These are phyloP conservation scores for Acanthamoeba castellanii DNA, from an alignment of 208 protist genomes.

Conservation along the genomic window DNA sequence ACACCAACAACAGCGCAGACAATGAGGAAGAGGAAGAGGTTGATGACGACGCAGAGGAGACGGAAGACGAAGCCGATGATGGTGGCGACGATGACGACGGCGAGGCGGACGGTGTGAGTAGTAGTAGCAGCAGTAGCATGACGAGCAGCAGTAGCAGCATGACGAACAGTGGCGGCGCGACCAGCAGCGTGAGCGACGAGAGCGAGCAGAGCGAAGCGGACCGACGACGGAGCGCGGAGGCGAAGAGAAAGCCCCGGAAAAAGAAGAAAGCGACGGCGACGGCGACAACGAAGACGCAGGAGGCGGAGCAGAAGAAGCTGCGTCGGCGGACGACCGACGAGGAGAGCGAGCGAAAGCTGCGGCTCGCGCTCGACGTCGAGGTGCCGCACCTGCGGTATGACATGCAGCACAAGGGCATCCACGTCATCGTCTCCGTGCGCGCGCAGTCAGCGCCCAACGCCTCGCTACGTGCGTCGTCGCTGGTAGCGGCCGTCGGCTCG, in stretches of 20 bases:
- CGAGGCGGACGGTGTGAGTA: background rate
- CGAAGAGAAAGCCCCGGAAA: background rate
- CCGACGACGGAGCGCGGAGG: background rate
- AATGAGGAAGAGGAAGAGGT: background rate
- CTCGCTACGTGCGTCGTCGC: background rate
- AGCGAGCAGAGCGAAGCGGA: constrained; percentile 28
- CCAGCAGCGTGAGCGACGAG: background rate
- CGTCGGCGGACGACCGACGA: background rate
- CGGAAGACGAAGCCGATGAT: background rate
- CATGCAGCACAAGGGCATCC: constrained; percentile 46
- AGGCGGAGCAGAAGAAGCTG: background rate
- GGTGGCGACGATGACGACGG: background rate
- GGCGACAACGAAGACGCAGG: background rate
- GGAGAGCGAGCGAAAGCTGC: background rate
- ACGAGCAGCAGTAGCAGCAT: background rate
- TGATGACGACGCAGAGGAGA: background rate
- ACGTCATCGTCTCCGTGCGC: constrained; percentile 35
- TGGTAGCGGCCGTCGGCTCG: background rate
- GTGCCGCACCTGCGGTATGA: background rate
- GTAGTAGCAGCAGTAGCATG: background rate
- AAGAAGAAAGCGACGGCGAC: background rate
- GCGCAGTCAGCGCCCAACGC: background rate
- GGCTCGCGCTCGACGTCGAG: constrained; percentile 49
- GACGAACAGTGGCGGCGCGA: too few species aligned
- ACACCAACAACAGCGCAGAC: background rate